Percentiles rank a stretch among this genome's conserved stretches.
Conservation (phyloP, 441 rosid genomes). For the Viola pubescens region DNA sequence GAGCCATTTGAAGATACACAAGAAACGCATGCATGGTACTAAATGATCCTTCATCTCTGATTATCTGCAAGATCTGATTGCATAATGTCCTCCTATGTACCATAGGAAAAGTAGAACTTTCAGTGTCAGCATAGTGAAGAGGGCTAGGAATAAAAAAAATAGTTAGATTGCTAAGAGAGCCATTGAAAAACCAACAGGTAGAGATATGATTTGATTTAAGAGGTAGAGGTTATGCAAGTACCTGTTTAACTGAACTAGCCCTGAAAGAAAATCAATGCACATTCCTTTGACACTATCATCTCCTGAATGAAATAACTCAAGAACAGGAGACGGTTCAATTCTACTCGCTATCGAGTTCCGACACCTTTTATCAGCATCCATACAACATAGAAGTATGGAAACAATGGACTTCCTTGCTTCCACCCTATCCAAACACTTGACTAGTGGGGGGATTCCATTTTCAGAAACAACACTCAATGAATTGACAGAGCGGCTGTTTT, state of each 20-base stretch:
- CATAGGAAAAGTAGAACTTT: slow-evolving; percentile 12
- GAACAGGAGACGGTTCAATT: slow-evolving; percentile 41
- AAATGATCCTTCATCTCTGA: slow-evolving; percentile 55
- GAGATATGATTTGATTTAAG: neutral
- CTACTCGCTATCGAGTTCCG: slow-evolving; percentile 37
- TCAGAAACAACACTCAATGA: slow-evolving; percentile 40
- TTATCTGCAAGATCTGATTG: slow-evolving; percentile 42
- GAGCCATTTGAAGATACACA: slow-evolving; percentile 69
- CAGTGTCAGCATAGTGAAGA: no score
- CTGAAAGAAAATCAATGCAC: slow-evolving; percentile 47
- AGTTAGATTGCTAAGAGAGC: neutral
- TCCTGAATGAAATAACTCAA: slow-evolving; percentile 52
- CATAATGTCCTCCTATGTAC: slow-evolving; percentile 40
- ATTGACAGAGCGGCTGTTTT: slow-evolving; percentile 30
- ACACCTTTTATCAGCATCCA: slow-evolving; percentile 48
- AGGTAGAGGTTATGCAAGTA: slow-evolving; percentile 7
- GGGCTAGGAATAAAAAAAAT: no score
- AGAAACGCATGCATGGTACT: slow-evolving; percentile 67
- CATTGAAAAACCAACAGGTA: no score
- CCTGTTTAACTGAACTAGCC: slow-evolving; percentile 54
- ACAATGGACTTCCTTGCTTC: slow-evolving; percentile 40
- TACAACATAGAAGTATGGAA: slow-evolving; percentile 45
- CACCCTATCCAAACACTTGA: slow-evolving; percentile 39
- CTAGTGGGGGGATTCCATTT: slow-evolving; percentile 43
- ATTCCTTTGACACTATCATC: slow-evolving; percentile 40